Evolutionary conservation across 2,329 filamentous ascomycete genomes (phyloP), one percentile per base, ranked within the genome.

Genomic region (Hypoxylon sp.): DNA sequence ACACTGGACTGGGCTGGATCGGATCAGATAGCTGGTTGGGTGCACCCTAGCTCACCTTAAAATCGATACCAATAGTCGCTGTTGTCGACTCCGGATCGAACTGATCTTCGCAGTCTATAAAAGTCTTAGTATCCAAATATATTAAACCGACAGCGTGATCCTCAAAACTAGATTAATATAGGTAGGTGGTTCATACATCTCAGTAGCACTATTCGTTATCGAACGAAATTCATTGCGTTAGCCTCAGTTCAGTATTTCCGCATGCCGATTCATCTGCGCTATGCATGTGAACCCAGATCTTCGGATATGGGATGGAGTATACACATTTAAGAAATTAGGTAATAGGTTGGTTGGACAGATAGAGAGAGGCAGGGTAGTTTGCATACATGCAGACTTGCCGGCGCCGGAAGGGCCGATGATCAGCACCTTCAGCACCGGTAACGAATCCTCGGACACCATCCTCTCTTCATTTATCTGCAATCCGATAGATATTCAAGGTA

Each of bases 21-120:
- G n/a, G n/a, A 8, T 23, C 9, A n/a, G 30, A 6, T 8, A 12
- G 8, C 12, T 5, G 2, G 12, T 32, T 9, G 8, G 27, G 16
- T 27, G 2, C 9, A 2, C 43, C 40, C 30, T 17, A 36, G 32
- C 66, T 50, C 44, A 81, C 78, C 68, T 80, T 79, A 67, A 79
- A 82, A 61, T 83, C 80, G 52, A 82, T 79, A 20, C 79, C 80
- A 56, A 82, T 82, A 2, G 80, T 82, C 4, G 80, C 78, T 5
- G 78, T 76, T 3, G 78, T 76, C 25, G 73, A 75, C 62, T 82
- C 78, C 4, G 77, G 74, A 51, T 83, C 80, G 59, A 81, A 83
- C 59, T 81, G 78, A 63, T 82, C 78, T 55, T 82, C 78, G 64
- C 78, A 81, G 59, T 82, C 64, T 67, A 41, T 13, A 38, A 12